A percentile compares a stretch with the other conserved stretches of the same genome.
Evolutionary conservation across 352 stramenopile species (phyloP).

Genomic region (Phytophthora uliginosa): DNA sequence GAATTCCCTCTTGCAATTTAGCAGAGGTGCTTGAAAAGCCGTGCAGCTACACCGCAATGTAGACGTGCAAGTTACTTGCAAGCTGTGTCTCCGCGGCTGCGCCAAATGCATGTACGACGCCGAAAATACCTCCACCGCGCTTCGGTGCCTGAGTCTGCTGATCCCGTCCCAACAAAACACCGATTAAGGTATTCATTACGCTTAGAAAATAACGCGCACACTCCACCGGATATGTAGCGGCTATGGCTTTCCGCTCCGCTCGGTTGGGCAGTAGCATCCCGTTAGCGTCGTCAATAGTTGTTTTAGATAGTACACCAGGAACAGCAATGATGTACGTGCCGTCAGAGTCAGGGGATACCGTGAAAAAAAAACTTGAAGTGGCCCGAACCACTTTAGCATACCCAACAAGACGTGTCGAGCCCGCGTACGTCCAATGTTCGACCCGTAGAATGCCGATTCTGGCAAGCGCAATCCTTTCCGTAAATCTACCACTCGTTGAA

Average conservation of each 20-base stretch:
- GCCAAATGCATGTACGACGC: slow-evolving; percentile 38
- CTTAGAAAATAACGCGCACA: slow-evolving; percentile 37
- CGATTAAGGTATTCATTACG: slow-evolving; percentile 28
- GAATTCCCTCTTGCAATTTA: too few relatives aligned
- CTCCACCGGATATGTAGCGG: slow-evolving; percentile 19
- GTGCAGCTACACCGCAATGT: slow-evolving; percentile 38
- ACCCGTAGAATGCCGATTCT: too few relatives aligned
- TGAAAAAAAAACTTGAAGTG: too few relatives aligned
- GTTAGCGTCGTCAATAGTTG: slow-evolving; percentile 8
- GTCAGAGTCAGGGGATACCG: too few relatives aligned
- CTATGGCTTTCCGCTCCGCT: slow-evolving; percentile 19
- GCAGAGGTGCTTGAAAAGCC: slow-evolving; percentile 30
- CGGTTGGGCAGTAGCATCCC: background rate
- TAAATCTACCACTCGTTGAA: too few relatives aligned
- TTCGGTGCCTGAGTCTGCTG: background rate
- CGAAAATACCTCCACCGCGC: slow-evolving; percentile 26
- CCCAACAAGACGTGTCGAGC: too few relatives aligned
- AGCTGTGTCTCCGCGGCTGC: slow-evolving; percentile 35
- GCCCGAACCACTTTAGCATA: too few relatives aligned
- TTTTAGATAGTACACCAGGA: too few relatives aligned
- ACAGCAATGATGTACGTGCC: too few relatives aligned
- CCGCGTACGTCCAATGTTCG: too few relatives aligned
- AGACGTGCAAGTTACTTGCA: slow-evolving; percentile 32
- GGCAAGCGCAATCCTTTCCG: too few relatives aligned
- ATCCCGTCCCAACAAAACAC: slow-evolving; percentile 25